phyloP scores from a whole-genome alignment of 371 early-diverging fungal genomes.

The Mucor irregularis region DNA sequence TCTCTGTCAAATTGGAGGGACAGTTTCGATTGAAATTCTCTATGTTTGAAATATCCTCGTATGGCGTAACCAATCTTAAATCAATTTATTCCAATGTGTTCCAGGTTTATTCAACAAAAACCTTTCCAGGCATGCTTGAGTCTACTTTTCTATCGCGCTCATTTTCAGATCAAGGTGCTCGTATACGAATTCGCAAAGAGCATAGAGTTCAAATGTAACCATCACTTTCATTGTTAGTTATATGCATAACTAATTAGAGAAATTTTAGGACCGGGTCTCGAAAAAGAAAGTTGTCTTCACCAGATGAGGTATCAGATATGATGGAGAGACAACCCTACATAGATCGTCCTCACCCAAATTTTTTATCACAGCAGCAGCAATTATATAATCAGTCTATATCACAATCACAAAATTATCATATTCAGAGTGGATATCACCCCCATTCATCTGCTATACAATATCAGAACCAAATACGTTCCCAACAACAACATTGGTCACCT shows the following conservation, averaged over 20 bases:
- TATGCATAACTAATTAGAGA: neutral
- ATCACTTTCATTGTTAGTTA: neutral
- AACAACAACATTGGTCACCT: neutral
- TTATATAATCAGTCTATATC: neutral
- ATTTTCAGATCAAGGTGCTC: slow-evolving; percentile 91
- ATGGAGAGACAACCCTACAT: neutral
- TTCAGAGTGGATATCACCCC: too few relatives aligned
- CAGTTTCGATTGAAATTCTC: slow-evolving; percentile 80
- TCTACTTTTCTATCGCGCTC: slow-evolving; percentile 81
- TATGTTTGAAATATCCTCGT: slow-evolving; percentile 72
- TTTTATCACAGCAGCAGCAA: neutral
- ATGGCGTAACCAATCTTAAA: slow-evolving; percentile 36
- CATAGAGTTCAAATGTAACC: slow-evolving; percentile 32
- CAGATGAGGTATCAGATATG: slow-evolving; percentile 8
- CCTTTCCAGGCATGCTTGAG: slow-evolving; percentile 86
- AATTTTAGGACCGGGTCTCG: slow-evolving; percentile 9
- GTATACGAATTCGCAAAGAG: slow-evolving; percentile 80
- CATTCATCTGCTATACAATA: neutral
- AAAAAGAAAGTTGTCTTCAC: slow-evolving; percentile 24
- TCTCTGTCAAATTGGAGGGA: slow-evolving; percentile 86
- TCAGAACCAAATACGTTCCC: neutral
- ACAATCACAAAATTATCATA: too few relatives aligned
- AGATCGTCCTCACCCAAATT: neutral
- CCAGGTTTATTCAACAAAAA: slow-evolving; percentile 81
- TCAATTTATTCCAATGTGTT: slow-evolving; percentile 70